Evolutionary conservation across 352 stramenopile species (phyloP).

Genomic region (Blastocystis hominis): DNA sequence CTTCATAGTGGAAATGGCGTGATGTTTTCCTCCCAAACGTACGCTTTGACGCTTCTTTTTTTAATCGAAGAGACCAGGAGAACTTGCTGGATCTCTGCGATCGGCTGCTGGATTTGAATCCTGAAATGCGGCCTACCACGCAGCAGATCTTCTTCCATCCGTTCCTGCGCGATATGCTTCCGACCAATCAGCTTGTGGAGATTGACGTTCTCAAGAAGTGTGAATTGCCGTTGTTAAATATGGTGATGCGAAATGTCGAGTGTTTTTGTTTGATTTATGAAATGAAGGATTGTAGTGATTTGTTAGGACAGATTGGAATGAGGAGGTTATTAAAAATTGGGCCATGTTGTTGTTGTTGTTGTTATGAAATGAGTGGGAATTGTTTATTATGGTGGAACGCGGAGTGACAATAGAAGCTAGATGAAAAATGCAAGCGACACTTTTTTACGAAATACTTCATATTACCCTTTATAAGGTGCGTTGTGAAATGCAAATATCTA

Average conservation of each 20-base stretch:
- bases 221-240: neutral
- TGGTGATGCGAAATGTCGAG: neutral
- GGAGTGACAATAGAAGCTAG: no score
- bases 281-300: no score
- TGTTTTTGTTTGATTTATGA: neutral
- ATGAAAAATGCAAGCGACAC: no score
- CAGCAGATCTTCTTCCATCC: constrained; percentile 10
- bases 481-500: no score
- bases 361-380: no score
- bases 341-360: no score
- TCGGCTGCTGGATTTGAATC: constrained; percentile 9
- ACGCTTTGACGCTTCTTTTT: neutral
- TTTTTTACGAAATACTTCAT: no score
- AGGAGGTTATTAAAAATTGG: no score
- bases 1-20: neutral
- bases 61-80: neutral
- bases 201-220: neutral
- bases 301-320: no score
- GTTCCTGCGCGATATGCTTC: neutral
- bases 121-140: constrained; percentile 20
- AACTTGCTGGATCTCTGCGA: constrained; percentile 24
- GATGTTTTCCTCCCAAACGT: neutral
- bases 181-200: neutral
- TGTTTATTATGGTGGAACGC: no score
- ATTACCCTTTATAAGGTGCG: no score